phyloP scores from a whole-genome alignment of 75 land plant genomes.

The Selaginella moellendorffii region DNA sequence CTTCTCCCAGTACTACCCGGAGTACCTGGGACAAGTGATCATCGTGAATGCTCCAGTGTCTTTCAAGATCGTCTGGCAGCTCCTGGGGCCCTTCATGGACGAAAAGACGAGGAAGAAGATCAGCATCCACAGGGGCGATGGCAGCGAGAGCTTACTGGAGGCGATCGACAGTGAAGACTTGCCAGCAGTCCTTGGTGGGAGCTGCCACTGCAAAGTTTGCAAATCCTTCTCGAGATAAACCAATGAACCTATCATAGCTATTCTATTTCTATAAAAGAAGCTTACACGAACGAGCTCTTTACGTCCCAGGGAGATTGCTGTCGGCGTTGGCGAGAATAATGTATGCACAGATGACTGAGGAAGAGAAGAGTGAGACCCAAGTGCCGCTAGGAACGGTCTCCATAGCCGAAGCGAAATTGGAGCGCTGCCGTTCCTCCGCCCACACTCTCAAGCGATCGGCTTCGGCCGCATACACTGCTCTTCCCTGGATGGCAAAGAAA shows the following conservation, averaged over 20 bases:
- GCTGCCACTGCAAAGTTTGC: neutral
- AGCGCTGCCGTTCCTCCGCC: slow-evolving; percentile 82
- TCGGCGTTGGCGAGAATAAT: slow-evolving; percentile 55
- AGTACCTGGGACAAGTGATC: slow-evolving; percentile 10
- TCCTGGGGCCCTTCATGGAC: slow-evolving; percentile 8
- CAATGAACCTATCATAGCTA: too few species aligned
- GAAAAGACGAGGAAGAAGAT: slow-evolving; percentile 8
- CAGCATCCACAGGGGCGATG: slow-evolving; percentile 10
- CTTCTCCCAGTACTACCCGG: slow-evolving; percentile 2
- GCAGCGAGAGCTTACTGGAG: neutral
- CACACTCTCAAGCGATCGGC: slow-evolving; percentile 85
- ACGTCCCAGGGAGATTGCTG: slow-evolving; percentile 44
- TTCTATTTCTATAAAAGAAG: too few species aligned
- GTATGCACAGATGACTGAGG: slow-evolving; percentile 86
- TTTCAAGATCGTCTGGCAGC: slow-evolving; percentile 7
- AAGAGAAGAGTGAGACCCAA: slow-evolving; percentile 88
- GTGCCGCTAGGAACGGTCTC: slow-evolving; percentile 85
- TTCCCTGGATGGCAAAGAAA: slow-evolving; percentile 44
- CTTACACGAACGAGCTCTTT: too few species aligned
- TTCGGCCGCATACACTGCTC: slow-evolving; percentile 93
- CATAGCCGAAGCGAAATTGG: slow-evolving; percentile 87
- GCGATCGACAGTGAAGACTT: neutral
- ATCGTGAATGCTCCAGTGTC: slow-evolving; percentile 5
- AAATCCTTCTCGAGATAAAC: too few species aligned
- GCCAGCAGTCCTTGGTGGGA: slow-evolving; percentile 6